phyloP scores from a whole-genome alignment of 306 rosid species.

The Phaseolus lunatus region DNA sequence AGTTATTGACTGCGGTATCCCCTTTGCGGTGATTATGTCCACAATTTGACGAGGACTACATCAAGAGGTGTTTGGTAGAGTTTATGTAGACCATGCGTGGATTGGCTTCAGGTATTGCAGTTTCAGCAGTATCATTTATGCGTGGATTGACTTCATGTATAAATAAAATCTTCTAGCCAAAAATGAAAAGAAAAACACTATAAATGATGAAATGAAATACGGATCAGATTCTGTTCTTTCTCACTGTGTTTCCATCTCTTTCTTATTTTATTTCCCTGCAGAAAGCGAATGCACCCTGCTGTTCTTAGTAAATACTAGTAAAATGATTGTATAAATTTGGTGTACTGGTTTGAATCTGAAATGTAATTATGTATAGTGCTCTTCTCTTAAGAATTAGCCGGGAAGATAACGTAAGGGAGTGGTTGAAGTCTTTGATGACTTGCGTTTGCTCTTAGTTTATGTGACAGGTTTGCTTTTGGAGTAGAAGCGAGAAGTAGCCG shows the following conservation, averaged over 20 bases:
- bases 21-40: conserved; percentile 36
- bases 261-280: neutral
- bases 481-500: too few species aligned
- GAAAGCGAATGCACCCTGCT: conserved; percentile 7
- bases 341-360: neutral
- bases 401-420: neutral
- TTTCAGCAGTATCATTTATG: conserved; percentile 44
- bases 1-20: conserved; percentile 33
- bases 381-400: neutral
- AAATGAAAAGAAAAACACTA: neutral
- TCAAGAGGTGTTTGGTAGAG: conserved; percentile 42
- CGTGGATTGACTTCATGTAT: conserved; percentile 49
- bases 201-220: conserved; percentile 37
- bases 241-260: neutral
- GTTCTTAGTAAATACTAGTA: conserved; percentile 2
- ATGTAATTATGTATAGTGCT: neutral
- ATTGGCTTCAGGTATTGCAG: conserved; percentile 48
- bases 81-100: conserved; percentile 42
- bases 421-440: conserved; percentile 7
- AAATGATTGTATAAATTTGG: conserved; percentile 9
- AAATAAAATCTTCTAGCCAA: conserved; percentile 31
- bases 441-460: neutral
- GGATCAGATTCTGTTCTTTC: conserved; percentile 28
- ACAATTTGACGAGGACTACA: neutral
- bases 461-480: neutral